Evolutionary conservation across 2,329 filamentous ascomycete species (phyloP).

Genomic region (Hirsutella minnesotensis): DNA sequence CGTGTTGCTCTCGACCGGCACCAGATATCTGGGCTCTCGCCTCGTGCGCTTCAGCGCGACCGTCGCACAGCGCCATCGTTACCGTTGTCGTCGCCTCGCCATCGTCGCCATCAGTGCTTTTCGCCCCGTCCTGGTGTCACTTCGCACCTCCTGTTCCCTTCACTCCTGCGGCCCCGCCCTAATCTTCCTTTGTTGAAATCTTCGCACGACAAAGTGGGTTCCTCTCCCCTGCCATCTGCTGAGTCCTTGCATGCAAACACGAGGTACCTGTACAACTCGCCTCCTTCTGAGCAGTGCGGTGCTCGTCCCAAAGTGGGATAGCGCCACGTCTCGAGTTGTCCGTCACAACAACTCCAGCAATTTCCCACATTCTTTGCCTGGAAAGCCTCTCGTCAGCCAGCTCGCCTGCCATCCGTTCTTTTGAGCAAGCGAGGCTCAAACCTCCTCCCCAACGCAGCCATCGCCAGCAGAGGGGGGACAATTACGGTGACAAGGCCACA

Average conservation of each 20-base stretch:
- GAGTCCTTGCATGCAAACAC: background rate
- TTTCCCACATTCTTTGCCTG: conserved; percentile 21
- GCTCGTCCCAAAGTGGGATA: conserved; percentile 9
- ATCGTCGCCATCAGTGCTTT: too few relatives aligned
- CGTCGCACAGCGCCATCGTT: too few relatives aligned
- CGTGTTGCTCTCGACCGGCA: too few relatives aligned
- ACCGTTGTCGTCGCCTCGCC: too few relatives aligned
- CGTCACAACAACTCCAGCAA: conserved; percentile 21
- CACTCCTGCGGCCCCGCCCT: too few relatives aligned
- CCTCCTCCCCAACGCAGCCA: conserved; percentile 3
- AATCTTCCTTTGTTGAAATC: too few relatives aligned
- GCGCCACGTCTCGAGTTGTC: conserved; percentile 11
- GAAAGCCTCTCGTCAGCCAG: background rate
- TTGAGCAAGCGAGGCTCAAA: background rate
- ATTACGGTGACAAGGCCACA: conserved; percentile 4
- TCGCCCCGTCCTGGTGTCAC: too few relatives aligned
- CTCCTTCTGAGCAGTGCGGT: background rate
- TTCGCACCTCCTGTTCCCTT: too few relatives aligned
- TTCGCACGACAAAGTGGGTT: background rate
- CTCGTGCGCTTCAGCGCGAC: too few relatives aligned
- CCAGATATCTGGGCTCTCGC: too few relatives aligned
- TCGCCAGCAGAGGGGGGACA: conserved; percentile 4
- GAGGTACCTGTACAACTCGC: background rate
- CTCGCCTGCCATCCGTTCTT: conserved; percentile 6
- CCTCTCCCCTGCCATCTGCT: background rate